Conservation (phyloP, 495 filamentous ascomycete genomes). For the Aspergillus bertholletiae region DNA sequence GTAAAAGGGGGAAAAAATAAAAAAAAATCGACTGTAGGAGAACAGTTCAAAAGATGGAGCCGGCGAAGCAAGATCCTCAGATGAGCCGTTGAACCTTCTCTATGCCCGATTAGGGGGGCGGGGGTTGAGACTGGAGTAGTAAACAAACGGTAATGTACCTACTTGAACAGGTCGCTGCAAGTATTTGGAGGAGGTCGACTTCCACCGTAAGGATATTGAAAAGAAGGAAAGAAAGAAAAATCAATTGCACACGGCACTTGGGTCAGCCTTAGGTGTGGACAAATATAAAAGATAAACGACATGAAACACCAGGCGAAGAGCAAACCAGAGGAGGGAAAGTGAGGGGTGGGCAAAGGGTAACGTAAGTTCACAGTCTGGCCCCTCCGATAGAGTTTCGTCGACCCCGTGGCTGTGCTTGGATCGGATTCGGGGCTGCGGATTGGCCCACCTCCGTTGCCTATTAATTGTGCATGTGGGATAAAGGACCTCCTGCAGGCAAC, state of each 20-base stretch:
- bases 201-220: not conserved
- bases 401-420: not conserved
- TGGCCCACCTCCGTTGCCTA: not conserved
- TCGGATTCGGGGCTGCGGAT: conserved; percentile 2
- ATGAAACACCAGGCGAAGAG: not conserved
- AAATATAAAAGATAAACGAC: not conserved
- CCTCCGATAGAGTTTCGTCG: conserved; percentile 9
- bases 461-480: not conserved
- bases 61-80: not conserved
- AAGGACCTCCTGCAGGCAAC: not conserved
- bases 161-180: not conserved
- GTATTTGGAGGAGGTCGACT: not conserved
- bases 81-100: not conserved
- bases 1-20: not conserved
- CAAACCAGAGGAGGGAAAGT: not conserved
- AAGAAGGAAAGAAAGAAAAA: not conserved
- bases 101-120: conserved; percentile 4
- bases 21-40: not conserved
- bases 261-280: not conserved
- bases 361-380: conserved; percentile 3
- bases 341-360: not conserved
- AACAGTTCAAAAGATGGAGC: not conserved
- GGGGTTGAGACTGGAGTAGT: not conserved
- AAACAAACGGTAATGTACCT: not conserved
- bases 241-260: not conserved